Conservation (phyloP, 2,329 filamentous ascomycete species). For the Aspergillus chevalieri region DNA sequence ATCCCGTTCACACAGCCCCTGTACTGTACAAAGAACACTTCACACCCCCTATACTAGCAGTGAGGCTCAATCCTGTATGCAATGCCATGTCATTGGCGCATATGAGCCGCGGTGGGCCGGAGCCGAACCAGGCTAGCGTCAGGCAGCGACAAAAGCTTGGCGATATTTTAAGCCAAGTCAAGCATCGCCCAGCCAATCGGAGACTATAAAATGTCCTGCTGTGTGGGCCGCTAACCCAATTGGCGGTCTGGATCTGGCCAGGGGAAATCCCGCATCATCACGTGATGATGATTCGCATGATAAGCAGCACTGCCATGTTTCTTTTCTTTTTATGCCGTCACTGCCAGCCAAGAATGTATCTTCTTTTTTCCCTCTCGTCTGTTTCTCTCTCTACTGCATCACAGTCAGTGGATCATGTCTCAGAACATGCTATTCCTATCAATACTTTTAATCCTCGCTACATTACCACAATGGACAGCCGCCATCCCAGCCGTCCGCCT, state of each 20-base stretch:
- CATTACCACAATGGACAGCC: background rate
- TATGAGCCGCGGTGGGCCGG: background rate
- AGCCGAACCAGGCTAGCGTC: background rate
- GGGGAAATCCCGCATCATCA: background rate
- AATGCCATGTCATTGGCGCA: background rate
- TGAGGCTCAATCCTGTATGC: no score
- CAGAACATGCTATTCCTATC: background rate
- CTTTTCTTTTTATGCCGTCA: background rate
- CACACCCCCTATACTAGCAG: no score
- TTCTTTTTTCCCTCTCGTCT: background rate
- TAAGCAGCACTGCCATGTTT: background rate
- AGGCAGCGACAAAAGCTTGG: background rate
- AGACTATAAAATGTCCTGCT: background rate
- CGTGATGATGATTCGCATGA: background rate
- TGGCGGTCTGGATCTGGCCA: background rate
- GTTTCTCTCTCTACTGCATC: background rate
- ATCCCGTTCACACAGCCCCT: no score
- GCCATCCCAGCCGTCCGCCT: conserved; percentile 1
- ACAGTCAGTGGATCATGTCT: background rate
- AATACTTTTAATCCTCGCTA: background rate
- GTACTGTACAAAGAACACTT: no score
- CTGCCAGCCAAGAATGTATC: background rate
- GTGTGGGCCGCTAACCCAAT: background rate
- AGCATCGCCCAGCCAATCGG: background rate
- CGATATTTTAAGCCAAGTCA: background rate